A percentile compares a stretch with the other conserved stretches of the same genome.
Conservation (phyloP, 2,329 filamentous ascomycete species). For the Chrysoporthe deuterocubensis region DNA sequence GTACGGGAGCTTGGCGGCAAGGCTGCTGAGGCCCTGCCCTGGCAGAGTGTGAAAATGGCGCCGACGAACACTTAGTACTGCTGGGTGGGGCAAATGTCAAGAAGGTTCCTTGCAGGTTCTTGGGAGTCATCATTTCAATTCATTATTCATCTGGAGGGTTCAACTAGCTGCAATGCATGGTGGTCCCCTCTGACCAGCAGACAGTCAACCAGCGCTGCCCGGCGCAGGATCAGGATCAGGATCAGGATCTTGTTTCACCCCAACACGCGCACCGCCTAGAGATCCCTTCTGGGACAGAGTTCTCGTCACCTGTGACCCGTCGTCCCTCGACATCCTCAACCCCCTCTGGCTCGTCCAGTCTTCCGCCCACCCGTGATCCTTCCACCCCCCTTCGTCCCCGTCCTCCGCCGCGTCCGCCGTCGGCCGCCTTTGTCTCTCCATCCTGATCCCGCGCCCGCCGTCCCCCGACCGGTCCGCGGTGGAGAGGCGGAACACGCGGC, state of each 20-base stretch:
- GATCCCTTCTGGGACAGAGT: not conserved
- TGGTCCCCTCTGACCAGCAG: not conserved
- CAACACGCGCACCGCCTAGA: not conserved
- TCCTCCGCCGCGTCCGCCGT: not conserved
- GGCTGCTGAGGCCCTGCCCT: too few species aligned
- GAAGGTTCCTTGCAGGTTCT: not conserved
- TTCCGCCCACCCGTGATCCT: not conserved
- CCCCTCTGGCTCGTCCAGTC: not conserved
- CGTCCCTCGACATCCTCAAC: not conserved
- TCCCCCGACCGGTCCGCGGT: not conserved
- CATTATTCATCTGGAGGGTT: not conserved
- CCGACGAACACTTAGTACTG: not conserved
- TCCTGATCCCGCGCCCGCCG: not conserved
- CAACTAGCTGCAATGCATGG: not conserved
- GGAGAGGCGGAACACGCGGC: conserved; percentile 17
- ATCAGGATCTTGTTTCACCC: not conserved
- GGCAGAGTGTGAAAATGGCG: not conserved
- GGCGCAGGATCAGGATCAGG: not conserved
- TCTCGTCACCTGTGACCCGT: not conserved
- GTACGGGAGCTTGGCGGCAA: too few species aligned
- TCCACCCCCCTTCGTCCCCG: not conserved
- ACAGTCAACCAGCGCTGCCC: too few species aligned
- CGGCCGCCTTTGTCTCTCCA: conserved; percentile 22
- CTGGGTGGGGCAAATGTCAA: not conserved
- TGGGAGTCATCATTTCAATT: not conserved